These are phyloP conservation scores for Pulveroboletus sp. DNA, from an alignment of 768 basidiomycete genomes.

Conservation along the genomic window DNA sequence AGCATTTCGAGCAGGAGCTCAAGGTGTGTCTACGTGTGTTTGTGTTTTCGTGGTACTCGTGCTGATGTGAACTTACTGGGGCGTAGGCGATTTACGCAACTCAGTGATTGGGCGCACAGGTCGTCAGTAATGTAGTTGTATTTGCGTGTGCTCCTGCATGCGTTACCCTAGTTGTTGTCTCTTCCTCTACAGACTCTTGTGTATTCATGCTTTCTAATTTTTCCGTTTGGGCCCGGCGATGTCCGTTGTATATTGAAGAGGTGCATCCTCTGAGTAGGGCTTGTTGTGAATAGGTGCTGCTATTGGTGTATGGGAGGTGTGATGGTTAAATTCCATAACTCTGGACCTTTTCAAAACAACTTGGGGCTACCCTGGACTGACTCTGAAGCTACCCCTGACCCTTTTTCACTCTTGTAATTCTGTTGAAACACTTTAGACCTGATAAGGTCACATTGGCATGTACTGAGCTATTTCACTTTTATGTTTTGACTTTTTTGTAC, in stretches of 20 bases:
- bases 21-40: conserved; percentile 35
- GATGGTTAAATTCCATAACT: no score
- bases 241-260: conserved; percentile 24
- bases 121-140: not conserved
- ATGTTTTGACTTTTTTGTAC: no score
- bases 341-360: no score
- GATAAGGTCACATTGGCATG: no score
- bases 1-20: conserved; percentile 59
- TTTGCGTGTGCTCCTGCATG: not conserved
- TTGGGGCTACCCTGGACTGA: no score
- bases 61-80: not conserved
- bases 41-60: not conserved
- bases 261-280: conserved; percentile 20
- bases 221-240: conserved; percentile 10
- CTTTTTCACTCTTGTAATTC: no score
- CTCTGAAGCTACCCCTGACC: no score
- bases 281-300: conserved; percentile 18
- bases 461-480: no score
- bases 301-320: no score
- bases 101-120: conserved; percentile 15
- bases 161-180: not conserved
- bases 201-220: not conserved
- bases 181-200: no score
- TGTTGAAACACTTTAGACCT: no score
- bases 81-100: conserved; percentile 31